These are phyloP conservation scores for Ceratocystis papillata DNA, from an alignment of 2,329 filamentous ascomycete species.

Conservation along the genomic window DNA sequence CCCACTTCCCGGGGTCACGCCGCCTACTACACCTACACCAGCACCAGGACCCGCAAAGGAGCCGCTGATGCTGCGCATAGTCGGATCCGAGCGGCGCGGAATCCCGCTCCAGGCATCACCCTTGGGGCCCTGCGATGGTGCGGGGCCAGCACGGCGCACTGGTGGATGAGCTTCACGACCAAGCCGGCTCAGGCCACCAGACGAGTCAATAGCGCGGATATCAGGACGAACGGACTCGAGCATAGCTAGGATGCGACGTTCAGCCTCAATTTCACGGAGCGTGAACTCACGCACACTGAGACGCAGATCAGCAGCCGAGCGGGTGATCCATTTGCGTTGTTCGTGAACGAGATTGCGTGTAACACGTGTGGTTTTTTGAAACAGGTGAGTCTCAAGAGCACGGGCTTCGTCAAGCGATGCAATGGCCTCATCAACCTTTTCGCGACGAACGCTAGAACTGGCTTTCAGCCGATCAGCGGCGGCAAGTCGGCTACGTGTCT, in stretches of 20 bases:
- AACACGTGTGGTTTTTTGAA: slow-evolving; percentile 76
- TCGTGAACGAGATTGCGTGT: slow-evolving; percentile 82
- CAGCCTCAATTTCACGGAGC: slow-evolving; percentile 86
- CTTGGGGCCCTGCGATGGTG: slow-evolving; percentile 85
- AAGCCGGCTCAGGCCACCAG: slow-evolving; percentile 77
- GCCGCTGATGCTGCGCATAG: slow-evolving; percentile 64
- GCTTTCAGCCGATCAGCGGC: slow-evolving; percentile 83
- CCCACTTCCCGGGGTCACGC: slow-evolving; percentile 21
- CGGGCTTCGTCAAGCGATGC: slow-evolving; percentile 77
- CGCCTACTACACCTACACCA: slow-evolving; percentile 30
- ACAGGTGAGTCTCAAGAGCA: slow-evolving; percentile 67
- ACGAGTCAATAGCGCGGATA: slow-evolving; percentile 82
- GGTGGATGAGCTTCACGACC: slow-evolving; percentile 80
- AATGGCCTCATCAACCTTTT: slow-evolving; percentile 98
- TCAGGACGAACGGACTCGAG: slow-evolving; percentile 91
- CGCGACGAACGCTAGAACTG: slow-evolving; percentile 72
- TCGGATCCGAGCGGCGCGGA: slow-evolving; percentile 66
- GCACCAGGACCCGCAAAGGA: slow-evolving; percentile 47
- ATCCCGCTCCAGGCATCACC: slow-evolving; percentile 98
- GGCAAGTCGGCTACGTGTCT: slow-evolving; percentile 67
- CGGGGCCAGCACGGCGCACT: slow-evolving; percentile 60
- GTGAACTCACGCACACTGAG: slow-evolving; percentile 83
- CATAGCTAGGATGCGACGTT: slow-evolving; percentile 79
- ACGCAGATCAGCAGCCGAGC: slow-evolving; percentile 75
- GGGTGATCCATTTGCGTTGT: slow-evolving; percentile 79